A percentile compares a stretch with the other conserved stretches of the same genome.
Evolutionary conservation across 352 stramenopile species (phyloP).

Genomic region (Phytopythium mirpurense): DNA sequence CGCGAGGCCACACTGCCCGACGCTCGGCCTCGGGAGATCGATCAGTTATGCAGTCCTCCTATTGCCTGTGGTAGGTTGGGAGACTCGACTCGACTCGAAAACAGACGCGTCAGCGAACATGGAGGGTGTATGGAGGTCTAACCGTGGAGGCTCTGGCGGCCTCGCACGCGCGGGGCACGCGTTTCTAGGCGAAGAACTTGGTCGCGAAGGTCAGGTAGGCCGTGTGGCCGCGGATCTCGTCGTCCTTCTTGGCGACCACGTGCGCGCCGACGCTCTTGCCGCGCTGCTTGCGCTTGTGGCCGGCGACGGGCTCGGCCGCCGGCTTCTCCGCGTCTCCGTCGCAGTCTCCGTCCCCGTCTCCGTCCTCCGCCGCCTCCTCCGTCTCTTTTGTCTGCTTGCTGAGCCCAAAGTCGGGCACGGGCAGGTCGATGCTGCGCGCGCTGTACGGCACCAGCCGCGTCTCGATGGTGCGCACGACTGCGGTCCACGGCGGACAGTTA

Average conservation of each 20-base stretch:
- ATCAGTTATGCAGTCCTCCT: too few relatives aligned
- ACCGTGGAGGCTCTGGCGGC: too few relatives aligned
- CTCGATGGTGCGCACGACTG: slow-evolving; percentile 89
- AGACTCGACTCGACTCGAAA: too few relatives aligned
- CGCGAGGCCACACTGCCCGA: too few relatives aligned
- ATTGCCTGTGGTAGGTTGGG: too few relatives aligned
- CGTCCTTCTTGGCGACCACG: slow-evolving; percentile 80
- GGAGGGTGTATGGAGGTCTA: too few relatives aligned
- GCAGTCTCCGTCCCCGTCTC: too few relatives aligned
- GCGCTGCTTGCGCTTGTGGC: slow-evolving; percentile 52
- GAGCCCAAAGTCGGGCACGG: slow-evolving; percentile 68
- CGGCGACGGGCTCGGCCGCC: slow-evolving; percentile 15
- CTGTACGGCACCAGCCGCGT: slow-evolving; percentile 89
- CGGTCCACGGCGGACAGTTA: too few relatives aligned
- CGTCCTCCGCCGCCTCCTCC: slow-evolving; percentile 1
- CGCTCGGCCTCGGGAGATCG: too few relatives aligned
- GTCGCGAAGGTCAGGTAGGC: slow-evolving; percentile 84
- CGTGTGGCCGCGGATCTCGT: slow-evolving; percentile 83
- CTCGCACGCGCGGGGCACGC: too few relatives aligned
- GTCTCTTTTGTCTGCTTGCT: slow-evolving; percentile 16
- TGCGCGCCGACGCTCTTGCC: slow-evolving; percentile 45
- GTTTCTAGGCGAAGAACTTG: slow-evolving; percentile 63
- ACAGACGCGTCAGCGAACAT: too few relatives aligned
- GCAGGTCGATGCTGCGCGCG: slow-evolving; percentile 57
- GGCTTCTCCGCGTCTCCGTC: slow-evolving; percentile 17